Conservation (phyloP, 805 yeast genomes). For the Torulaspora franciscae region DNA sequence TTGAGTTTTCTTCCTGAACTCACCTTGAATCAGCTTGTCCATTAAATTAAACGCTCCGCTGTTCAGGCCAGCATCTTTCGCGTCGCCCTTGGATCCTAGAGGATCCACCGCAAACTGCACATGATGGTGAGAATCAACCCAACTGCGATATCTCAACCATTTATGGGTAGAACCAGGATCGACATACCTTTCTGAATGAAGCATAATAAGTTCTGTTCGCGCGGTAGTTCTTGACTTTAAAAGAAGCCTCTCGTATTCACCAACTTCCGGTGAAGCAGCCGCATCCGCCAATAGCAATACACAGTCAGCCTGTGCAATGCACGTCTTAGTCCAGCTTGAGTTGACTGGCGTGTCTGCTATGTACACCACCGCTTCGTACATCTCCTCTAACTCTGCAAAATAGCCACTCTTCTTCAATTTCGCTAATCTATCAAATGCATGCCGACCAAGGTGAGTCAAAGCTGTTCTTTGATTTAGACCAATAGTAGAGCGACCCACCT, state of each 20-base stretch:
- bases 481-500: slow-evolving; percentile 67
- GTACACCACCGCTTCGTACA: slow-evolving; percentile 81
- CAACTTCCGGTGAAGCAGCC: slow-evolving; percentile 60
- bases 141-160: slow-evolving; percentile 80
- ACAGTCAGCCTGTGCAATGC: slow-evolving; percentile 94
- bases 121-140: slow-evolving; percentile 95
- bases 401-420: slow-evolving; percentile 81
- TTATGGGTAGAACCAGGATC: slow-evolving; percentile 76
- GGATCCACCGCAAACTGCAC: slow-evolving; percentile 51
- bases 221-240: slow-evolving; percentile 77
- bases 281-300: slow-evolving; percentile 87
- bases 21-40: slow-evolving; percentile 31
- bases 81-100: slow-evolving; percentile 18
- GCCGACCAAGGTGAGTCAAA: slow-evolving; percentile 74
- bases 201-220: slow-evolving; percentile 74
- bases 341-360: slow-evolving; percentile 79
- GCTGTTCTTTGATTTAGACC: slow-evolving; percentile 81
- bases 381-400: slow-evolving; percentile 86
- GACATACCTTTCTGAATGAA: slow-evolving; percentile 80
- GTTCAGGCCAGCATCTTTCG: slow-evolving; percentile 21
- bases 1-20: slow-evolving; percentile 32
- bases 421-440: slow-evolving; percentile 88
- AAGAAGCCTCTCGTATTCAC: slow-evolving; percentile 78
- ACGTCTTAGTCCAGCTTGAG: slow-evolving; percentile 87
- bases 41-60: slow-evolving; percentile 20